Evolutionary conservation across 257 asterid species (phyloP).

Genomic region (Echites panduratus): DNA sequence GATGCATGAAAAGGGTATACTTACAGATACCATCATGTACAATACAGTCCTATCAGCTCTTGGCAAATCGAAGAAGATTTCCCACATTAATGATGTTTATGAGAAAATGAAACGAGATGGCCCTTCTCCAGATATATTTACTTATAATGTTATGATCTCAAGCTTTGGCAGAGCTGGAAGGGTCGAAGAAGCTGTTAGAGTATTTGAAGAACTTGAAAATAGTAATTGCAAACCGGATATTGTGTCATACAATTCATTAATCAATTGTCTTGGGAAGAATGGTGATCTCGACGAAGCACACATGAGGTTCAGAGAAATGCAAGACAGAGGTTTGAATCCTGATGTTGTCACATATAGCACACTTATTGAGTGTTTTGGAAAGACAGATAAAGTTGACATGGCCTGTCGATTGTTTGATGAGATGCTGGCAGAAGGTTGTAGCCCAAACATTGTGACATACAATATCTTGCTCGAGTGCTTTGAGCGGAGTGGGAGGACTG

Average conservation of each 20-base stretch:
- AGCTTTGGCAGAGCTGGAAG: conserved; percentile 79
- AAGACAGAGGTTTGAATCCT: conserved; percentile 79
- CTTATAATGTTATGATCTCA: conserved; percentile 82
- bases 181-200: conserved; percentile 65
- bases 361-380: conserved; percentile 88
- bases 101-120: conserved; percentile 78
- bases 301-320: conserved; percentile 82
- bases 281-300: conserved; percentile 94
- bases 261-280: conserved; percentile 82
- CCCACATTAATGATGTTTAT: conserved; percentile 61
- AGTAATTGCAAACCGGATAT: conserved; percentile 69
- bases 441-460: conserved; percentile 82
- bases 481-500: conserved; percentile 82
- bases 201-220: conserved; percentile 85
- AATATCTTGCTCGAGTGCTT: conserved; percentile 87
- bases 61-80: conserved; percentile 58
- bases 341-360: conserved; percentile 94
- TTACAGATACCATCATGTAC: conserved; percentile 75
- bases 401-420: conserved; percentile 66
- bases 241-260: conserved; percentile 78
- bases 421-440: conserved; percentile 83
- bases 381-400: conserved; percentile 82
- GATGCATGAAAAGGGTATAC: conserved; percentile 75
- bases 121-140: conserved; percentile 69
- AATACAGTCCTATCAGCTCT: conserved; percentile 76